Base-by-base conservation (phyloP, 2,329 filamentous ascomycete species). In the Ophiostoma ulmi region DNA sequence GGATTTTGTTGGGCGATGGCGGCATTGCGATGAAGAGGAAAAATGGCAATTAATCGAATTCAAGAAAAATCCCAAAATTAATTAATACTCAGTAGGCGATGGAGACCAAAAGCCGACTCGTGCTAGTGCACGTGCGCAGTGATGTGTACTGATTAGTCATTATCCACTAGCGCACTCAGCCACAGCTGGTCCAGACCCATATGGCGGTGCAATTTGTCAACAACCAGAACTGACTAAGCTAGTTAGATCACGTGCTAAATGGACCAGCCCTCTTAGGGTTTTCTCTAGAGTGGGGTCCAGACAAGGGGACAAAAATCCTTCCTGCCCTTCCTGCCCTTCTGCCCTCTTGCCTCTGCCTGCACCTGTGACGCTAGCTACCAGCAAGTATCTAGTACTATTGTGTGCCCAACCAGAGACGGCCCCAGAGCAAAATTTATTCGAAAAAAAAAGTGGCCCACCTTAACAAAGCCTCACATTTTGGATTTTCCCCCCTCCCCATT, bases 401-500 rank as follows among this genome's bases (percentile, higher is more conserved):
- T 65, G 65, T 48, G 65, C 65, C 65, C 38, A 48, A 44, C 39
- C 65, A 67, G 65, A 14, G 38, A 11, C 36, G 6, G 20, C n/a
- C n/a, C 38, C 65, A 41, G 65, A 41, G 65, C 65, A 67, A 67
- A 67, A 67, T 67, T 67, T 67, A 67, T 67, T 67, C 65, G 65
- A 31, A 67, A 67, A 67, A 63, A 67, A 67, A 68, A 68, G 71
- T 71, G 72, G 69, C 67, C 68, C 72, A 70, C 72, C 67, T 65
- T 67, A 67, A 67, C 70, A 70, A 72, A 69, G 72, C 72, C 72
- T 71, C 70, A 72, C 55, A 70, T 70, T 70, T 67, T 69, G 69
- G n/a, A 38, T 39, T 67, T 72, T 70, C 41, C 66, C 66, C 35
- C 71, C 44, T 48, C 52, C 70, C 65, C 65, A 67, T 67, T n/a